Evolutionary conservation across 2,329 filamentous ascomycete genomes (phyloP).

Genomic region (Orbilia oligospora): DNA sequence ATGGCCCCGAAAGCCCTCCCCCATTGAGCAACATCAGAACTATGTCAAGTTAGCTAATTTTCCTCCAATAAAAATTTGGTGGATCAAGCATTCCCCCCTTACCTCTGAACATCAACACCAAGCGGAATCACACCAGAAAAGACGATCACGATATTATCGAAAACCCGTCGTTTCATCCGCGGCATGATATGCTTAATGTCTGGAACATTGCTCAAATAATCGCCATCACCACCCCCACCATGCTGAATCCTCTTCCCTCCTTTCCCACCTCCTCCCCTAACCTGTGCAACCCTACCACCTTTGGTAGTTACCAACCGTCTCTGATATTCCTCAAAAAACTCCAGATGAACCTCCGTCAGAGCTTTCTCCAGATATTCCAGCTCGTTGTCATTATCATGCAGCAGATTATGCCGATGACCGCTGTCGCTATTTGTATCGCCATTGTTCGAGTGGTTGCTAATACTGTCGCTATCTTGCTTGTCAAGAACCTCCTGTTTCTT

Average conservation of each 20-base stretch:
- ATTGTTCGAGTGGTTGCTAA: constrained; percentile 64
- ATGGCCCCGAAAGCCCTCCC: constrained; percentile 85
- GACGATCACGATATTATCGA: constrained; percentile 82
- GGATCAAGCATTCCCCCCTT: constrained; percentile 62
- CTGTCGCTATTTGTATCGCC: constrained; percentile 69
- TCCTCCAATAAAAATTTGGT: constrained; percentile 13
- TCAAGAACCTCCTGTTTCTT: constrained; percentile 93
- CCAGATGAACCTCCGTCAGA: constrained; percentile 80
- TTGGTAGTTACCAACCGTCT: constrained; percentile 68
- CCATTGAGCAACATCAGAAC: constrained; percentile 89
- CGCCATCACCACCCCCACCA: constrained; percentile 66
- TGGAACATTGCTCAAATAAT: constrained; percentile 76
- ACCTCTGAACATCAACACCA: constrained; percentile 79
- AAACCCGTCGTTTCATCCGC: constrained; percentile 80
- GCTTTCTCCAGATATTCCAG: constrained; percentile 82
- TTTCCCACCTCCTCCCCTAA: constrained; percentile 69
- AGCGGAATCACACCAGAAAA: constrained; percentile 92
- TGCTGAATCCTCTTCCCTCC: constrained; percentile 65
- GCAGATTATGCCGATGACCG: constrained; percentile 77
- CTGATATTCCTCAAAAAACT: constrained; percentile 89
- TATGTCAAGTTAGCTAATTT: constrained; percentile 63
- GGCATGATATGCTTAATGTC: constrained; percentile 90
- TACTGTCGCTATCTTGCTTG: constrained; percentile 75
- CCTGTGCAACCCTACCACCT: constrained; percentile 70
- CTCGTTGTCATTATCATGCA: constrained; percentile 90